These are phyloP conservation scores for Fusarium albosuccineum DNA, from an alignment of 2,329 filamentous ascomycete genomes.

Conservation along the genomic window DNA sequence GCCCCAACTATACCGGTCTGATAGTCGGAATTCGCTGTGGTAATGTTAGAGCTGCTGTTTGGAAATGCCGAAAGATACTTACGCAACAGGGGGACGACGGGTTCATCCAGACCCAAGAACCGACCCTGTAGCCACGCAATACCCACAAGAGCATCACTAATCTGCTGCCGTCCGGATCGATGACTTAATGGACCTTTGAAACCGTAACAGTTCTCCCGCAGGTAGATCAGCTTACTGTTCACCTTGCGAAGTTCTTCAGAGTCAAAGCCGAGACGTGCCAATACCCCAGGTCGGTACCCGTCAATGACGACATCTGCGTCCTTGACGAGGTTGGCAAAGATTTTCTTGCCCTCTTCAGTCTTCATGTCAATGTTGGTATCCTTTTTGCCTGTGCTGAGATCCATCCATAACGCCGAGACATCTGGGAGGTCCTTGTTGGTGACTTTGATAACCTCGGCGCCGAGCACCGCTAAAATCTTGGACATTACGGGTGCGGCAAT, in stretches of 20 bases:
- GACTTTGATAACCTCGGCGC: constrained; percentile 3
- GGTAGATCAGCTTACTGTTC: background rate
- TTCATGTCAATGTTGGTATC: background rate
- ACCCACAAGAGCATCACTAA: constrained; percentile 1
- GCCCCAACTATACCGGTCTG: background rate
- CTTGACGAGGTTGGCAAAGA: background rate
- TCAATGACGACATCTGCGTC: background rate
- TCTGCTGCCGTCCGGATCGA: background rate
- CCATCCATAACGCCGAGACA: background rate
- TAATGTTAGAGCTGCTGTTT: background rate
- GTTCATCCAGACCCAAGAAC: background rate
- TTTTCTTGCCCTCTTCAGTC: background rate
- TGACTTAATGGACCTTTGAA: background rate
- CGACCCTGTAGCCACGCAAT: constrained; percentile 1
- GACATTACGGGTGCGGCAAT: constrained; percentile 1
- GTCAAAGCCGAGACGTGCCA: background rate
- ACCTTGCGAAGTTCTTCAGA: constrained; percentile 1
- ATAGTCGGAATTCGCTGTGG: background rate
- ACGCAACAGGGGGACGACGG: background rate
- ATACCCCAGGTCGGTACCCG: background rate
- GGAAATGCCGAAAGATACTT: background rate
- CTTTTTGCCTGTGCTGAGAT: background rate
- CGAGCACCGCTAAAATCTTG: background rate
- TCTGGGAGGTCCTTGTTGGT: background rate
- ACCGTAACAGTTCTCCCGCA: background rate